Percentiles rank a stretch among this genome's conserved stretches.
phyloP scores from a whole-genome alignment of 1,284 basidiomycete species.

The Inonotus obliquus region DNA sequence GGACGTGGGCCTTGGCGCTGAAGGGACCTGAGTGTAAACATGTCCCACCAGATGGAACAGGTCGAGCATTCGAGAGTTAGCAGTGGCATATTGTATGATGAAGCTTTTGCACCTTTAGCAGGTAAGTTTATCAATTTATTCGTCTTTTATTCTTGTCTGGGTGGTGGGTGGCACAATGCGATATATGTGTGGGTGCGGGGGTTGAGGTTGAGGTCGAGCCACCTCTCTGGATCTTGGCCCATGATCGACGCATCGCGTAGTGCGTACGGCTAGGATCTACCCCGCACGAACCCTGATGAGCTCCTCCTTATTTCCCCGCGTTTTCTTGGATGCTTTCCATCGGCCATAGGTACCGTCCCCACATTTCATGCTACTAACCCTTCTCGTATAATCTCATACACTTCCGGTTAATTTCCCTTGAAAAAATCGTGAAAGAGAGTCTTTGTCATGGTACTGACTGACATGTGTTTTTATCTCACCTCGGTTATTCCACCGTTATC shows the following conservation, averaged over 20 bases:
- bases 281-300: background rate
- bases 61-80: slow-evolving; percentile 30
- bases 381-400: background rate
- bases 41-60: slow-evolving; percentile 37
- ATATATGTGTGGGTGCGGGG: too few species aligned
- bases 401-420: background rate
- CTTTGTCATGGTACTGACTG: background rate
- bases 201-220: too few species aligned
- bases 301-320: background rate
- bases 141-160: background rate
- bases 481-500: background rate
- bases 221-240: too few species aligned
- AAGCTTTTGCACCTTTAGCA: slow-evolving; percentile 31
- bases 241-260: background rate
- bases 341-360: background rate
- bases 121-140: slow-evolving; percentile 26
- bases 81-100: slow-evolving; percentile 34
- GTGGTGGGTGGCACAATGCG: background rate
- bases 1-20: too few species aligned
- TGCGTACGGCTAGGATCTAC: background rate
- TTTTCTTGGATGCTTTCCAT: background rate
- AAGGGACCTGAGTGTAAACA: too few species aligned
- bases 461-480: slow-evolving; percentile 1
- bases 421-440: background rate
- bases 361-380: background rate